These are phyloP conservation scores for Amanita subjunquillea DNA, from an alignment of 768 basidiomycete genomes.

Conservation along the genomic window DNA sequence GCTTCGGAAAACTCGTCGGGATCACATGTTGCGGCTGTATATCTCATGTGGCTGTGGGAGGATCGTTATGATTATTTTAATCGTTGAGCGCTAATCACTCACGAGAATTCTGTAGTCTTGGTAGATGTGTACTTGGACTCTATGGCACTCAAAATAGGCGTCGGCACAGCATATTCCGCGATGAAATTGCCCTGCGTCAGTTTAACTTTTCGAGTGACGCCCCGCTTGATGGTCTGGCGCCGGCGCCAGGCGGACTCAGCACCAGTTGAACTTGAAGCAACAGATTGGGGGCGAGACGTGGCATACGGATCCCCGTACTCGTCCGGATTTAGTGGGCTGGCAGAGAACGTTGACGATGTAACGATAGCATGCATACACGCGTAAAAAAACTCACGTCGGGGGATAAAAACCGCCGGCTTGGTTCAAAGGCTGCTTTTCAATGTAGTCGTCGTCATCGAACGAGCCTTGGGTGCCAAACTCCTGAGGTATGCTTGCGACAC, in stretches of 20 bases:
- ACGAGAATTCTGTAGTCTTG: slow-evolving; percentile 88
- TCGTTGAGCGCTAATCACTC: slow-evolving; percentile 18
- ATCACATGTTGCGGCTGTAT: slow-evolving; percentile 86
- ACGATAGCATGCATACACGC: background rate
- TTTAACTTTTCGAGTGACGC: slow-evolving; percentile 90
- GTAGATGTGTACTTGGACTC: slow-evolving; percentile 67
- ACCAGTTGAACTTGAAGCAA: slow-evolving; percentile 41
- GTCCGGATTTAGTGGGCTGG: slow-evolving; percentile 40
- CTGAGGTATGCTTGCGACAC: slow-evolving; percentile 43
- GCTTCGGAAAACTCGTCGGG: slow-evolving; percentile 80
- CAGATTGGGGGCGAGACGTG: slow-evolving; percentile 35
- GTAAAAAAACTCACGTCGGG: slow-evolving; percentile 42
- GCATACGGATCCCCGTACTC: slow-evolving; percentile 60
- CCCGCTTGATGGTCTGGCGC: slow-evolving; percentile 84
- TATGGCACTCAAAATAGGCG: slow-evolving; percentile 72
- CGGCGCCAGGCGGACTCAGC: slow-evolving; percentile 56
- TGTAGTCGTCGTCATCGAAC: slow-evolving; percentile 57
- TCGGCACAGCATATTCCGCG: slow-evolving; percentile 81
- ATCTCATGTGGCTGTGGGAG: slow-evolving; percentile 71
- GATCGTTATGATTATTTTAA: background rate
- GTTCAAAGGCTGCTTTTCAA: slow-evolving; percentile 72
- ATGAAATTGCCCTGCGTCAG: slow-evolving; percentile 92
- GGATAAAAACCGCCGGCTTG: slow-evolving; percentile 65
- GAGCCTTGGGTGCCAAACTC: slow-evolving; percentile 34
- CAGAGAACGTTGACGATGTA: background rate